A percentile compares a stretch with the other conserved stretches of the same genome.
phyloP scores from a whole-genome alignment of 1,284 basidiomycete genomes.

The Cystobasidium sp. region DNA sequence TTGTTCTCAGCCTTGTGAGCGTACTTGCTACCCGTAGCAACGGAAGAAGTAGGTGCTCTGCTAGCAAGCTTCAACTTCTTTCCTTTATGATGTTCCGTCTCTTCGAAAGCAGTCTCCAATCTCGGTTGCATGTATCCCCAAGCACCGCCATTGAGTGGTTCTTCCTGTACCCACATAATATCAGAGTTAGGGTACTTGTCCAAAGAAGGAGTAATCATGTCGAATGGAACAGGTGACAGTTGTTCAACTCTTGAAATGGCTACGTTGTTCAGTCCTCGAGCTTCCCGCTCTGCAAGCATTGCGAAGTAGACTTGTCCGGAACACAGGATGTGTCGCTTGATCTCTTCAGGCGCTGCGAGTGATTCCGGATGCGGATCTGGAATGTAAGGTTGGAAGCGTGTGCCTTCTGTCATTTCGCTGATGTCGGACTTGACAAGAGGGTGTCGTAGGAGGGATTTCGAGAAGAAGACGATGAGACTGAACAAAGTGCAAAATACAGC shows the following conservation, averaged over 20 bases:
- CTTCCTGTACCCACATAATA: conserved; percentile 48
- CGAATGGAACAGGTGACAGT: conserved; percentile 93
- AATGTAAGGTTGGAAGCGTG: conserved; percentile 89
- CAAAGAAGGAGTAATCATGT: conserved; percentile 64
- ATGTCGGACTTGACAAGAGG: conserved; percentile 85
- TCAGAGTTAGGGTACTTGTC: conserved; percentile 86
- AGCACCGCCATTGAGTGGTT: conserved; percentile 61
- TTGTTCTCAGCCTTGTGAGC: conserved; percentile 54
- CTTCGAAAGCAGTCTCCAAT: conserved; percentile 60
- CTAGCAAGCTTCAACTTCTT: conserved; percentile 86
- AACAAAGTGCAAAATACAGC: background rate
- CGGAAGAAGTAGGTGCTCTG: conserved; percentile 66
- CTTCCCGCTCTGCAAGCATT: conserved; percentile 84
- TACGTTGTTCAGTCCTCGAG: conserved; percentile 79
- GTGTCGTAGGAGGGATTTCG: conserved; percentile 91
- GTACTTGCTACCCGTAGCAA: conserved; percentile 84
- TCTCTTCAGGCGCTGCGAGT: conserved; percentile 79
- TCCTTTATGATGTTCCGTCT: conserved; percentile 87
- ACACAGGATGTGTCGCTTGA: conserved; percentile 77
- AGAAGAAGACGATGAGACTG: conserved; percentile 88
- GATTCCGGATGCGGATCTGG: conserved; percentile 76
- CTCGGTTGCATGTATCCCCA: conserved; percentile 89
- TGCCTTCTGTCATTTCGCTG: conserved; percentile 85
- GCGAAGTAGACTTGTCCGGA: conserved; percentile 90
- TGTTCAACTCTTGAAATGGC: conserved; percentile 95